Base-by-base conservation (phyloP, 352 stramenopile species). In the Globisporangium polare region DNA sequence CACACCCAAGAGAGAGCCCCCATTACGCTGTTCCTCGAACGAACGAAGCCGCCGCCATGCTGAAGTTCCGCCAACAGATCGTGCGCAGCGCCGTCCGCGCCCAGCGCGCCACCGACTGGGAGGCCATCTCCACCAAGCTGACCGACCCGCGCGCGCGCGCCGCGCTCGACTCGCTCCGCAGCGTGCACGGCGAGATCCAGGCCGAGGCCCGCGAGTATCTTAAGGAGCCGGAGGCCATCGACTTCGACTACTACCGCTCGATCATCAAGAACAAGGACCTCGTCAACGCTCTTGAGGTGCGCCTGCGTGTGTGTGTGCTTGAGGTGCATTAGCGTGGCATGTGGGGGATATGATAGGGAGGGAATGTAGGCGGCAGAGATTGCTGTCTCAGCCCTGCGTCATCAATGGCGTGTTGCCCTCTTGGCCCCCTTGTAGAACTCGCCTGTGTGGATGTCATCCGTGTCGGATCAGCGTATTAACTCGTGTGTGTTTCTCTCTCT, bases 221-320 rank as follows among this genome's bases (percentile, higher is more conserved):
- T 31, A 85, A 89, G 66, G 85, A 92, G 68, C 85, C 85, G 8
- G 80, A 94, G 66, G 67, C 83, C 35, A 94, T 94, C 61, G 83
- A 92, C 80, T 94, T 94, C 67, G 82, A 86, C 49, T 83, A 94
- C 77, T 94, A 94, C 74, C 83, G 82, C 68, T 88, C 80, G 61
- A 68, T 94, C 46, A 83, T 91, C 68, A 92, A 92, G 80, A 92
- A 94, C 81, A 94, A 94, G 77, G 83, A 92, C 49, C 79, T 94
- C 41, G 85, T 94, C 56, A 81, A 94, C 67, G 80, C 77, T 41
- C 79, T 94, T 64, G 85, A 93, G 75, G 65, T 78, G 27, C 17
- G 47, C 49, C 3, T 24, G 47, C 20, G 54, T 51, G 24, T 52
- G 2, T 45, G 18, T 46, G 51, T 46, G 51, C 24, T 15, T 29